phyloP scores from a whole-genome alignment of 805 yeast genomes.

The Ogataea trehaloabstinens region DNA sequence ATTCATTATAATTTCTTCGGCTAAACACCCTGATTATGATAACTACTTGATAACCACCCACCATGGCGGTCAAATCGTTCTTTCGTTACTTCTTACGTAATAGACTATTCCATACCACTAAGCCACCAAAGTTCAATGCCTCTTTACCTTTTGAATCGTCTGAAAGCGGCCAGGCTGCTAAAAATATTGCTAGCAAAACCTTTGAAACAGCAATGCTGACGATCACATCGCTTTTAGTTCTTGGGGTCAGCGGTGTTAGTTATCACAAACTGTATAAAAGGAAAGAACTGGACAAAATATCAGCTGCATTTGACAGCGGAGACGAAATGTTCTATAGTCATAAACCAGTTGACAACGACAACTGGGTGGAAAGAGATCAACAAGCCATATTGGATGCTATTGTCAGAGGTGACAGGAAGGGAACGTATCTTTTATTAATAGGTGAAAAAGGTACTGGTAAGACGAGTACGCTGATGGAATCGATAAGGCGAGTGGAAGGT shows the following conservation, averaged over 20 bases:
- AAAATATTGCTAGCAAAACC: conserved; percentile 38
- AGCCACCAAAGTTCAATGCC: conserved; percentile 31
- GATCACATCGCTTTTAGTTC: conserved; percentile 61
- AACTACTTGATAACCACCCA: too few relatives aligned
- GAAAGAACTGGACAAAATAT: conserved; percentile 64
- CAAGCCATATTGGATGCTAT: conserved; percentile 64
- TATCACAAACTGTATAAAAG: conserved; percentile 62
- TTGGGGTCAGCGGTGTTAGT: conserved; percentile 69
- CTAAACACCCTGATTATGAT: too few relatives aligned
- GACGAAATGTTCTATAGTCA: conserved; percentile 64
- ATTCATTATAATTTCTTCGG: too few relatives aligned
- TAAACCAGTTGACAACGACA: conserved; percentile 37
- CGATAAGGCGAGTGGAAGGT: conserved; percentile 63
- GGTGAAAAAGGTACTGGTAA: conserved; percentile 91
- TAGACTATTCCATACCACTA: neutral
- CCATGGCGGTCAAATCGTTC: too few relatives aligned
- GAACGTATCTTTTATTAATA: conserved; percentile 67
- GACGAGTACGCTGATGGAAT: conserved; percentile 69
- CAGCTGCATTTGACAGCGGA: conserved; percentile 62
- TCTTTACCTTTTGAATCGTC: conserved; percentile 41
- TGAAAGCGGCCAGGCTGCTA: conserved; percentile 19
- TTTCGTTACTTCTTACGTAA: too few relatives aligned
- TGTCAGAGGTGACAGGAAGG: conserved; percentile 58
- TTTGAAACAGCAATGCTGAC: conserved; percentile 72
- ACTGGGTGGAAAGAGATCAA: conserved; percentile 72